Percentiles rank a stretch among this genome's conserved stretches.
Conservation (phyloP, 2,329 filamentous ascomycete species). For the Hymenoscyphus albidus region DNA sequence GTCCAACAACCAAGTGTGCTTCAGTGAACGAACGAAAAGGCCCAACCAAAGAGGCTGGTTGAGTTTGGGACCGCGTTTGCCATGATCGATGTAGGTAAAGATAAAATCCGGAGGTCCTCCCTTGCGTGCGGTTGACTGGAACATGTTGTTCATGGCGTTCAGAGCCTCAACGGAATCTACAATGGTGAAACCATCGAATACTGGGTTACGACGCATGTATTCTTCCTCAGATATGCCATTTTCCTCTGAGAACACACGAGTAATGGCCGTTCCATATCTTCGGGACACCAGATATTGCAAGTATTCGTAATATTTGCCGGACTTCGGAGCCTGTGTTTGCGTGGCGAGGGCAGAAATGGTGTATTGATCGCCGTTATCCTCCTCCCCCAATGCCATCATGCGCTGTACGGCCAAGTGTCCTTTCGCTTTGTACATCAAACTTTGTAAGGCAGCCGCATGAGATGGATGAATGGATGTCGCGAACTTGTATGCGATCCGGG, state of each 20-base stretch:
- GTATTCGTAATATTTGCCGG: background rate
- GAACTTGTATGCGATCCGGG: background rate
- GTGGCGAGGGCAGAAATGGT: background rate
- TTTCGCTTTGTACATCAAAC: background rate
- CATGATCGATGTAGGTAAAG: background rate
- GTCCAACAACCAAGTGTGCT: background rate
- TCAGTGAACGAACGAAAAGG: background rate
- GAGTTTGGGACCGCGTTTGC: background rate
- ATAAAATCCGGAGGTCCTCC: background rate
- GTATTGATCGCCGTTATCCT: background rate
- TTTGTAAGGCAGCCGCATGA: background rate
- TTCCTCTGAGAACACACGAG: no score
- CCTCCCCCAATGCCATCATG: background rate
- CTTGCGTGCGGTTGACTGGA: background rate
- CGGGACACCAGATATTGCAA: background rate
- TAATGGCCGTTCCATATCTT: background rate
- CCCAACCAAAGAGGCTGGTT: background rate
- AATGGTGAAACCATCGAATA: background rate
- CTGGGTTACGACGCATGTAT: background rate
- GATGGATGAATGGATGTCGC: background rate
- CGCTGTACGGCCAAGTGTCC: background rate
- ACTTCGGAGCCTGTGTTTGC: background rate
- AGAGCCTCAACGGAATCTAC: background rate
- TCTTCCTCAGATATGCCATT: background rate
- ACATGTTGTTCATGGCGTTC: background rate